Conservation (phyloP, 306 rosid species). For the Dryas alaskensis region DNA sequence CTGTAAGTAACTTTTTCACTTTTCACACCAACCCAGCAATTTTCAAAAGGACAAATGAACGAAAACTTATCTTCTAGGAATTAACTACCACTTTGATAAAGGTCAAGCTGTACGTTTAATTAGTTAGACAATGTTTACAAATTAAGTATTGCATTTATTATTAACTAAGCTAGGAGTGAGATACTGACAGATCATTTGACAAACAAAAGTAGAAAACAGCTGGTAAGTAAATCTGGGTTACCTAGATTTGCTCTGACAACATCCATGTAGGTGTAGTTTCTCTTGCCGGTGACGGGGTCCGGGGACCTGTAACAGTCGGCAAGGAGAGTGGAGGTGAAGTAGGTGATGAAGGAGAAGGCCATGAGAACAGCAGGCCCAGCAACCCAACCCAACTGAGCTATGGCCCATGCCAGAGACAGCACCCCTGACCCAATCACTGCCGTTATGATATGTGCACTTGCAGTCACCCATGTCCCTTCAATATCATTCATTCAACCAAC, state of each 20-base stretch:
- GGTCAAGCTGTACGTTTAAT: background rate
- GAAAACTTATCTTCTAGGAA: background rate
- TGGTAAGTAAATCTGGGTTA: slow-evolving; percentile 12
- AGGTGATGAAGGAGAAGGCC: slow-evolving; percentile 84
- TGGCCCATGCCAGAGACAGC: slow-evolving; percentile 89
- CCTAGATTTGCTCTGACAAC: slow-evolving; percentile 75
- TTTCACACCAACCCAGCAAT: no score
- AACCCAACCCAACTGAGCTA: slow-evolving; percentile 91
- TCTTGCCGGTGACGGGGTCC: slow-evolving; percentile 73
- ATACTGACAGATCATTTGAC: no score
- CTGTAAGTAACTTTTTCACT: no score
- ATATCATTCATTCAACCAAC: no score
- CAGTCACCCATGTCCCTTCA: slow-evolving; percentile 92
- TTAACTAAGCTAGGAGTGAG: no score
- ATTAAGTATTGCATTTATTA: no score
- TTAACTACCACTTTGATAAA: background rate
- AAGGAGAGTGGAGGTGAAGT: slow-evolving; percentile 88
- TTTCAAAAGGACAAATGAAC: no score
- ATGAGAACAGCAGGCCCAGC: slow-evolving; percentile 79
- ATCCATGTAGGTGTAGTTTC: slow-evolving; percentile 87
- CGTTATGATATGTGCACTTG: slow-evolving; percentile 94
- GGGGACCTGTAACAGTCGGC: slow-evolving; percentile 85
- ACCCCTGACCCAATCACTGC: slow-evolving; percentile 98
- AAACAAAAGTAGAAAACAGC: no score
- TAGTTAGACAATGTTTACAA: no score